Evolutionary conservation across 805 yeast genomes (phyloP), one percentile per base, ranked within the genome.

Genomic region (Kodamaea restingae): DNA sequence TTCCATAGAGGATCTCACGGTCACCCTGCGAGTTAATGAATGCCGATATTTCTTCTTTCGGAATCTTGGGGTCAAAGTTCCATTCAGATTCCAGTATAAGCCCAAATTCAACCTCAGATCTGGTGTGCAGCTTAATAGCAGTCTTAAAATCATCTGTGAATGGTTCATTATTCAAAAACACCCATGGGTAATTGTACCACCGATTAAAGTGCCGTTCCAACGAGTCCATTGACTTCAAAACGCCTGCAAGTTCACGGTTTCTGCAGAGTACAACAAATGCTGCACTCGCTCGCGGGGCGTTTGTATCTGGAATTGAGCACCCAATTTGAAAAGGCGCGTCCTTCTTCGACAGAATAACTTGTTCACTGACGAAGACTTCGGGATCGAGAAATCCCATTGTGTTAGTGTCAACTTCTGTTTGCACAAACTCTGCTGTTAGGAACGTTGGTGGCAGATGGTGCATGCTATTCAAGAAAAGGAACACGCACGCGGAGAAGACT

Each of bases 121-220:
- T 64, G 3, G 93, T 82, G 38, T 75, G 63, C 31, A 68, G 55
- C 10, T 48, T 37, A 0, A 88, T 81, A 1, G 69, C 61, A 2
- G 50, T 51, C 50, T 74, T 77, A 60, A 93, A 93, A 14, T 78
- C 74, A 2, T 75, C 74, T 15, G 71, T 67, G 52, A 91, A 90
- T 12, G 77, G 80, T 42, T 76, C 88, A 58, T 91, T 87, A 56
- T 90, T 91, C 14, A 93, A 60, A 50, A 93, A 87, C 1, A 87
- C 82, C 81, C 95, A 93, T 0, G 96, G 97, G 56, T 93, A 93
- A 48, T 84, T 76, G 60, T 73, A 93, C 95, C 96, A 88, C 51
- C 90, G 90, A 58, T 91, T 91, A 65, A 90, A 91, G 56, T 84
- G 95, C 18, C 86, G 70, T 57, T 91, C 98, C 40, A 93, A 54